Conservation (phyloP, 345 rosid species). For the Hirschfeldia incana region DNA sequence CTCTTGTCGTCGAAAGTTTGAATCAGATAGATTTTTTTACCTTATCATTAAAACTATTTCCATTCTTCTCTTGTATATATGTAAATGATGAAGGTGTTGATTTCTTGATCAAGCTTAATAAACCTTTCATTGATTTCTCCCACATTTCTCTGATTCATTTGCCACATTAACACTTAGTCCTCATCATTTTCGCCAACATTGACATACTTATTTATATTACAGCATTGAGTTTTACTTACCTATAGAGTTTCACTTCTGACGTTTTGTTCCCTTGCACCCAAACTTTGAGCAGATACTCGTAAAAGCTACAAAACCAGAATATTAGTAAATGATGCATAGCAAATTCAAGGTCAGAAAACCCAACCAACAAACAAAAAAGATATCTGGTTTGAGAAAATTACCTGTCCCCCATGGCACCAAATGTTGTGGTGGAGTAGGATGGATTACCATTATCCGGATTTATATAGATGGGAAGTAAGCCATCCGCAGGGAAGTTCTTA, state of each 20-base stretch:
- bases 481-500: conserved; percentile 86
- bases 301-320: conserved; percentile 60
- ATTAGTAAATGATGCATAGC: background rate
- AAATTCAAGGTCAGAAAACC: conserved; percentile 5
- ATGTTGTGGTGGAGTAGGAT: conserved; percentile 75
- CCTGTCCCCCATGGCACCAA: conserved; percentile 99
- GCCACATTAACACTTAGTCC: conserved; percentile 5
- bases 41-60: conserved; percentile 64
- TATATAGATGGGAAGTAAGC: conserved; percentile 89
- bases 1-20: background rate
- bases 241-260: conserved; percentile 61
- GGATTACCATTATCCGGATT: conserved; percentile 57
- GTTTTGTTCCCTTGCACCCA: conserved; percentile 97
- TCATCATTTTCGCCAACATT: background rate
- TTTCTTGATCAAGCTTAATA: conserved; percentile 69
- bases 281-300: conserved; percentile 94
- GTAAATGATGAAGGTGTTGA: conserved; percentile 86
- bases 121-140: conserved; percentile 98
- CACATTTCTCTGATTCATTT: conserved; percentile 79
- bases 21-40: conserved; percentile 38
- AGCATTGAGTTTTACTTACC: conserved; percentile 46
- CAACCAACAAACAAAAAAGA: background rate
- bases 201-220: background rate
- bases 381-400: conserved; percentile 29
- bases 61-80: conserved; percentile 83